phyloP scores from a whole-genome alignment of 2,329 filamentous ascomycete genomes.

The Exutisphaerella laricina region DNA sequence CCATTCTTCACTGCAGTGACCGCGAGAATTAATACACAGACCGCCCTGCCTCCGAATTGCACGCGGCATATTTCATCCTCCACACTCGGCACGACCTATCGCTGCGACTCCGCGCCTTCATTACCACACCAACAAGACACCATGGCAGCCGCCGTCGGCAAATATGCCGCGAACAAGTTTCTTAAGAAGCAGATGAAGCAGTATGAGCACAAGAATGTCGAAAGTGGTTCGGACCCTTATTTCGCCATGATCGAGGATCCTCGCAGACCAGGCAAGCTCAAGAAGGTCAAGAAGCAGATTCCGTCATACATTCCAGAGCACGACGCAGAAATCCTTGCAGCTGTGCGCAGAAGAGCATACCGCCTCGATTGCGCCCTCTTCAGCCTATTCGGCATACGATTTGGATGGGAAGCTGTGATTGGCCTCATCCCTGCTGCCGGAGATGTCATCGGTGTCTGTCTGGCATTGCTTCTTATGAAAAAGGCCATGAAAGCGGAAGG shows the following conservation, averaged over 20 bases:
- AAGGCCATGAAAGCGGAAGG: constrained; percentile 70
- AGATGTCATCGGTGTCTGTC: constrained; percentile 65
- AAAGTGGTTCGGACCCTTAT: constrained; percentile 65
- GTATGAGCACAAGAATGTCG: constrained; percentile 41
- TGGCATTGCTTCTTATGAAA: constrained; percentile 69
- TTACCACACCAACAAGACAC: constrained; percentile 10
- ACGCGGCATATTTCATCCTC: no score
- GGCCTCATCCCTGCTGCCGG: constrained; percentile 76
- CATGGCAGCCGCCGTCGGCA: constrained; percentile 44
- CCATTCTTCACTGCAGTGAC: constrained; percentile 11
- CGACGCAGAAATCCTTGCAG: constrained; percentile 75
- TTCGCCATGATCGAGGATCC: constrained; percentile 77
- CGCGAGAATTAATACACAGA: constrained; percentile 8
- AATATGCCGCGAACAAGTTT: constrained; percentile 48
- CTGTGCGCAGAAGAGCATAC: constrained; percentile 80
- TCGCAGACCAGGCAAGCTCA: constrained; percentile 64
- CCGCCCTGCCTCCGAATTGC: neutral
- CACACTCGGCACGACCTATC: neutral
- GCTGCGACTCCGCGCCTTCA: neutral
- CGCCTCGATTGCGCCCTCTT: constrained; percentile 79
- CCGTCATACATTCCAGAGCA: constrained; percentile 77
- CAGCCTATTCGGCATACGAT: constrained; percentile 71
- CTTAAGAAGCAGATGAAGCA: constrained; percentile 44
- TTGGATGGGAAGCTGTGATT: constrained; percentile 86
- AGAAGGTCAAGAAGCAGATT: constrained; percentile 78